Conservation (phyloP, 208 protist genomes). For the Naegleria gruberi region DNA sequence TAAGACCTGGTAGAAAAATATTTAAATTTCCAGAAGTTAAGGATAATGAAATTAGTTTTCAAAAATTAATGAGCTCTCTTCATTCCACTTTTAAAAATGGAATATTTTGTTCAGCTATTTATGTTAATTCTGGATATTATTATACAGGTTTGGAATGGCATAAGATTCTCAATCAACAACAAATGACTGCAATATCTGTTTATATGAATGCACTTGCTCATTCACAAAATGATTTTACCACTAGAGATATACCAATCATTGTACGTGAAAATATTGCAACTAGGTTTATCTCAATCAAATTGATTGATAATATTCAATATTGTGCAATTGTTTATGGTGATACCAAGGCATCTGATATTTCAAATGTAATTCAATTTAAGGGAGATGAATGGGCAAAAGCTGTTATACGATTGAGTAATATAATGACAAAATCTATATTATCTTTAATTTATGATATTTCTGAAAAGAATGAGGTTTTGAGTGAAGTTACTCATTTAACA, state of each 20-base stretch:
- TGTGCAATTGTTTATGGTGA: background rate
- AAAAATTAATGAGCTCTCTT: background rate
- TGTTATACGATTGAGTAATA: background rate
- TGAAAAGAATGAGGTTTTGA: background rate
- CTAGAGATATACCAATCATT: background rate
- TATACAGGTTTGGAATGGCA: background rate
- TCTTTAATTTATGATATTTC: background rate
- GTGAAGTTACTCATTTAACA: background rate
- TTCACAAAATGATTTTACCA: background rate
- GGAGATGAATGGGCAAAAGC: background rate
- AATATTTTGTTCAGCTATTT: background rate
- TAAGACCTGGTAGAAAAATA: background rate
- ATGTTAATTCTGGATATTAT: background rate
- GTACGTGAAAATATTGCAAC: background rate
- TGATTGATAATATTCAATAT: background rate
- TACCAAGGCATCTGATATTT: background rate
- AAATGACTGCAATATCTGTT: background rate
- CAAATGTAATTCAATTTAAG: background rate
- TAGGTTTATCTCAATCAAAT: background rate
- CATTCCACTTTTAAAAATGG: background rate
- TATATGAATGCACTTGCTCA: background rate
- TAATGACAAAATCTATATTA: background rate
- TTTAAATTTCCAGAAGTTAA: background rate
- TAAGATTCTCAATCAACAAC: background rate
- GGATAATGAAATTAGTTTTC: background rate